These are phyloP conservation scores for Wickerhamomyces ciferrii DNA, from an alignment of 805 yeast species.

Conservation along the genomic window DNA sequence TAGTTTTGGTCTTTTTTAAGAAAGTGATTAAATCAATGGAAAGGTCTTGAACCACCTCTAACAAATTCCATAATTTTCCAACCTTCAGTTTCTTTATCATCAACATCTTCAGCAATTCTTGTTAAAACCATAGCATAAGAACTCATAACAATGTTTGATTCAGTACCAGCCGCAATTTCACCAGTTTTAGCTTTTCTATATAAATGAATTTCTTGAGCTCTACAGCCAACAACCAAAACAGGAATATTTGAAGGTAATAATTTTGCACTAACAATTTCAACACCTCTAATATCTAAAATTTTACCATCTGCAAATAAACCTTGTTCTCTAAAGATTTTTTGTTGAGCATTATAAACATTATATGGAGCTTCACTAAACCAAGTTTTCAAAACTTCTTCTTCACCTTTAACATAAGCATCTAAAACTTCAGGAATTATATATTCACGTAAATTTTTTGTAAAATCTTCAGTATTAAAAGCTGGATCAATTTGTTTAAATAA, in stretches of 20 bases:
- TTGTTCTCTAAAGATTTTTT: slow-evolving; percentile 87
- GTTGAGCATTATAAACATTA: slow-evolving; percentile 90
- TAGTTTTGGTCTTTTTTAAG: neutral
- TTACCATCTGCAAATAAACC: slow-evolving; percentile 88
- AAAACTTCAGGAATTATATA: slow-evolving; percentile 91
- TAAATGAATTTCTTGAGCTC: slow-evolving; percentile 93
- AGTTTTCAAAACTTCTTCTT: slow-evolving; percentile 69
- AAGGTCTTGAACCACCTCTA: slow-evolving; percentile 86
- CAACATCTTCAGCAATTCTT: slow-evolving; percentile 87
- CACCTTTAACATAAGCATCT: slow-evolving; percentile 93
- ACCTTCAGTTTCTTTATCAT: slow-evolving; percentile 88
- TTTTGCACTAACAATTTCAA: slow-evolving; percentile 85
- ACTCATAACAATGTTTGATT: slow-evolving; percentile 85
- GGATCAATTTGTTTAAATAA: slow-evolving; percentile 90
- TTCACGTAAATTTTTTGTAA: slow-evolving; percentile 80
- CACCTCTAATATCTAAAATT: slow-evolving; percentile 91
- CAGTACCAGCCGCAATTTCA: slow-evolving; percentile 93
- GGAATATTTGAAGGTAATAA: slow-evolving; percentile 87
- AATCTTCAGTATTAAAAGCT: slow-evolving; percentile 69
- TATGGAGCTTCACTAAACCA: slow-evolving; percentile 98
- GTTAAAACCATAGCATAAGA: slow-evolving; percentile 97
- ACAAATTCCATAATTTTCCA: slow-evolving; percentile 96
- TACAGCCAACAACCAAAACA: slow-evolving; percentile 86
- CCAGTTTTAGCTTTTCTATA: slow-evolving; percentile 89
- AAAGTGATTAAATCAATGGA: slow-evolving; percentile 21